Evolutionary conservation across 371 early-diverging fungal species (phyloP).

Genomic region (Saksenaea oblongispora): DNA sequence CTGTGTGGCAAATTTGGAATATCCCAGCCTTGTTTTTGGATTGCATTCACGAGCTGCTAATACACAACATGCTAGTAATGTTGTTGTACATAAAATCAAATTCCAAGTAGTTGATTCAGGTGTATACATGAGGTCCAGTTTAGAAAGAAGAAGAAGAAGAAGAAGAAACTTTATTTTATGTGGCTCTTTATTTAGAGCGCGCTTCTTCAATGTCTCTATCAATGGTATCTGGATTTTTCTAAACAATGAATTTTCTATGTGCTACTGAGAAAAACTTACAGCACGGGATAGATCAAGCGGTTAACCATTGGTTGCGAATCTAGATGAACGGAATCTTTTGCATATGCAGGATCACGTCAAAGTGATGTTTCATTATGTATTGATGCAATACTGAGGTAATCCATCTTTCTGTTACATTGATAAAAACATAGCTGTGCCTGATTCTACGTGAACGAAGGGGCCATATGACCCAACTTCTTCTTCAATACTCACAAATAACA

Average conservation of each 20-base stretch:
- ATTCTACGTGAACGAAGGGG: no score
- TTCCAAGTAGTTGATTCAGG: conserved; percentile 13
- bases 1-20: conserved; percentile 38
- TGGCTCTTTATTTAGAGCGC: no score
- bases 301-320: neutral
- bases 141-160: neutral
- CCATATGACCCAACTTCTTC: no score
- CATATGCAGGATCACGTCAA: conserved; percentile 1
- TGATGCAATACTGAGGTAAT: neutral
- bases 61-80: neutral
- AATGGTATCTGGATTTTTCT: neutral
- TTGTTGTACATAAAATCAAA: neutral
- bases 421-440: no score
- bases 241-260: neutral
- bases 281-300: neutral
- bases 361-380: neutral
- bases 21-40: conserved; percentile 29
- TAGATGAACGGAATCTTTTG: neutral
- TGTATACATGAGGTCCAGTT: conserved; percentile 17
- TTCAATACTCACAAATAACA: no score
- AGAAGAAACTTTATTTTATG: neutral
- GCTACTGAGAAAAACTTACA: neutral
- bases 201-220: neutral
- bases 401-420: neutral
- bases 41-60: conserved; percentile 21